Conservation (phyloP, 352 stramenopile genomes). For the Pythium sukuiense region DNA sequence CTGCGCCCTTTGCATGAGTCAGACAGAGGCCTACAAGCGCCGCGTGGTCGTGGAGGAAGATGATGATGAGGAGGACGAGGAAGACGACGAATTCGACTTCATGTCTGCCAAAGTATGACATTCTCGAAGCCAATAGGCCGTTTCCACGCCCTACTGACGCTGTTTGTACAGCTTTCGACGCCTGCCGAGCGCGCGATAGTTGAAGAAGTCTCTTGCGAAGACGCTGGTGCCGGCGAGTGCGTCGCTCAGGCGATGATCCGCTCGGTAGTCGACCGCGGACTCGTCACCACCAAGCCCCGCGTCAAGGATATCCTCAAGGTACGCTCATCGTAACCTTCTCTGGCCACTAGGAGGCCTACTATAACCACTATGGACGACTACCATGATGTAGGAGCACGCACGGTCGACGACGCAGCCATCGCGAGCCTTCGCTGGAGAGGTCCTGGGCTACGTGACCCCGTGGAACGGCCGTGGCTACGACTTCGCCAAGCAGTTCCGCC, state of each 20-base stretch:
- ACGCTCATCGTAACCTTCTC: background rate
- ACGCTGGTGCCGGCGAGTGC: slow-evolving; percentile 22
- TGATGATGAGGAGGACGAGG: slow-evolving; percentile 32
- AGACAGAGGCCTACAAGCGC: slow-evolving; percentile 4
- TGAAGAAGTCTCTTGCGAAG: slow-evolving; percentile 5
- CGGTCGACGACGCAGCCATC: slow-evolving; percentile 25
- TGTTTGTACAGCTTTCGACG: slow-evolving; percentile 3
- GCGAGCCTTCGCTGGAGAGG: slow-evolving; percentile 47
- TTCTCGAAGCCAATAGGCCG: no score
- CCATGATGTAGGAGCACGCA: slow-evolving; percentile 32
- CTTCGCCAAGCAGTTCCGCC: slow-evolving; percentile 60
- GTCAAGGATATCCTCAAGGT: slow-evolving; percentile 36
- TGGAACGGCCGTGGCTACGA: slow-evolving; percentile 84
- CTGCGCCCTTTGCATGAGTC: slow-evolving; percentile 9
- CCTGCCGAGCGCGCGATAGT: background rate
- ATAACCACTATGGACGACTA: background rate
- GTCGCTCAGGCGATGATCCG: slow-evolving; percentile 21
- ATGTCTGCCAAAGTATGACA: slow-evolving; percentile 33
- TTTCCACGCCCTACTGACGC: background rate
- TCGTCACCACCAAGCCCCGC: slow-evolving; percentile 53
- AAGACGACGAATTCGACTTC: slow-evolving; percentile 42
- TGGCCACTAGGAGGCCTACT: background rate
- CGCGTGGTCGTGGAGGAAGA: slow-evolving; percentile 19
- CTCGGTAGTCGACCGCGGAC: slow-evolving; percentile 45
- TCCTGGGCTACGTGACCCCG: slow-evolving; percentile 75